Evolutionary conservation across 371 early-diverging fungal species (phyloP), one percentile per base, ranked within the genome.

Genomic region (Mortierella sp.): DNA sequence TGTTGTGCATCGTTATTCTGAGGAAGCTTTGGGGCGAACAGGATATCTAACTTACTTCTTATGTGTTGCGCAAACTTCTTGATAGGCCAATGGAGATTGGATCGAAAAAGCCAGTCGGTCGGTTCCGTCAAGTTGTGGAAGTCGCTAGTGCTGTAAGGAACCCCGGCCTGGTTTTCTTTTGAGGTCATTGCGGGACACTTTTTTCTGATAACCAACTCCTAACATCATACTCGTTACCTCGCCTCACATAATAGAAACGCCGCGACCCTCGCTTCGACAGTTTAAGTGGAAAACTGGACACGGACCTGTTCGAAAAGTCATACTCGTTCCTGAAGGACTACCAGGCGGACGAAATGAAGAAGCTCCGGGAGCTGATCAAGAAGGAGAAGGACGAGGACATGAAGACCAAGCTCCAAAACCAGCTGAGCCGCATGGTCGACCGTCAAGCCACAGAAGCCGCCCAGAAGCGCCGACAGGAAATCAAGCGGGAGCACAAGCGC

Each of bases 181-280:
- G n/a, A n/a, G n/a, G n/a, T n/a, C n/a, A n/a, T n/a, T n/a, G n/a
- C n/a, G n/a, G n/a, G n/a, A n/a, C n/a, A n/a, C n/a, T 37, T 40
- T 22, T 66, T n/a, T 13, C 4, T 34, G 26, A 11, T 8, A 50
- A 7, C 8, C n/a, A 0, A 14, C 14, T 19, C 11, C 13, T 7
- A 37, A 29, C n/a, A n/a, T n/a, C n/a, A n/a, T n/a, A n/a, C n/a
- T n/a, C n/a, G n/a, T n/a, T n/a, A n/a, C 29, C 43, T 64, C 45
- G 41, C 24, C 19, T 64, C 6, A 26, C 52, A 44, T 53, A 0
- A 39, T 67, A 91, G 90, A 90, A 92, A 90, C 86, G 89, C 29
- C 91, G 95, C 31, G 98, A 97, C 86, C 98, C 98, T 53, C 89
- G 98, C 55, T 97, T 97, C 85, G 97, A 97, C 85, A 90, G 89